A percentile compares a stretch with the other conserved stretches of the same genome.
phyloP scores from a whole-genome alignment of 1,284 basidiomycete species.

The Macrocystidia cucumis region DNA sequence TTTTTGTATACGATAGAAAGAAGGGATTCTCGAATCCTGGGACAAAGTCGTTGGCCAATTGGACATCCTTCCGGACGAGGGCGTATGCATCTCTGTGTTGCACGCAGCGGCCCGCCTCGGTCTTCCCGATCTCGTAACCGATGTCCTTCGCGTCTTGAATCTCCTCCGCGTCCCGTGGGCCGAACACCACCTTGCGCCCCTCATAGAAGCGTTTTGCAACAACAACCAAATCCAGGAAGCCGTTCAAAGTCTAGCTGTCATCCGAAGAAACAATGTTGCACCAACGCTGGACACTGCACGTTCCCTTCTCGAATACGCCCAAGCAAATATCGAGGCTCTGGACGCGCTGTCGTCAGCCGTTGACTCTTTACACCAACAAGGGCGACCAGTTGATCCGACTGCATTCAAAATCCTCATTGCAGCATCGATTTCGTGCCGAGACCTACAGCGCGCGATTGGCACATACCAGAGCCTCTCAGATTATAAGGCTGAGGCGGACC shows the following conservation, averaged over 20 bases:
- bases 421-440: conserved; percentile 53
- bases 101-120: conserved; percentile 69
- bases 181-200: conserved; percentile 66
- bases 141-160: conserved; percentile 51
- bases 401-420: conserved; percentile 62
- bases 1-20: conserved; percentile 34
- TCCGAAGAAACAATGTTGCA: conserved; percentile 41
- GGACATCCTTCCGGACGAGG: conserved; percentile 63
- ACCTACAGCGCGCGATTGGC: conserved; percentile 72
- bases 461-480: conserved; percentile 60
- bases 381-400: conserved; percentile 43
- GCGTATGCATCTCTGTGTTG: conserved; percentile 60
- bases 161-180: conserved; percentile 37
- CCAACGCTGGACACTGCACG: conserved; percentile 39
- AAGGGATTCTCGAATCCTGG: conserved; percentile 65
- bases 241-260: conserved; percentile 42
- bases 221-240: conserved; percentile 50
- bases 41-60: conserved; percentile 43
- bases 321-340: conserved; percentile 40
- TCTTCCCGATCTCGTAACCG: conserved; percentile 58
- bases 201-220: conserved; percentile 57
- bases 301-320: conserved; percentile 46
- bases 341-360: conserved; percentile 63
- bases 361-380: conserved; percentile 50
- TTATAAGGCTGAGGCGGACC: conserved; percentile 47